phyloP scores from a whole-genome alignment of 257 asterid genomes.

The Solanum infundibuliforme region DNA sequence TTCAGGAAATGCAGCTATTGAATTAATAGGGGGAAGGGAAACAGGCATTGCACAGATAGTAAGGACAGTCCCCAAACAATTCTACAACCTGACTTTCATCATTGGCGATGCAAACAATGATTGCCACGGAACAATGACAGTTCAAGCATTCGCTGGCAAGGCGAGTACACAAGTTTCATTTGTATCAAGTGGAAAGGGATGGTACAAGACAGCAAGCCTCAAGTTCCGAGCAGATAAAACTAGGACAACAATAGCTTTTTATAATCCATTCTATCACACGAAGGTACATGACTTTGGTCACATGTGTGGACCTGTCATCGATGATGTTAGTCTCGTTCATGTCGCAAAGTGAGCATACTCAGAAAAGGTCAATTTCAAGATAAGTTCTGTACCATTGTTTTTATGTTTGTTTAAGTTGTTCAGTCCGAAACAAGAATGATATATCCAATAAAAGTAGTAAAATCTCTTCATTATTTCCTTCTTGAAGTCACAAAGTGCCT shows the following conservation, averaged over 20 bases:
- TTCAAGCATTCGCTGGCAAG: conserved; percentile 49
- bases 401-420: neutral
- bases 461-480: neutral
- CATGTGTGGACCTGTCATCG: conserved; percentile 65
- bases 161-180: conserved; percentile 22
- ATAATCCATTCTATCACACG: conserved; percentile 54
- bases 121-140: conserved; percentile 54
- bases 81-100: conserved; percentile 50
- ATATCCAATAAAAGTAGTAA: neutral
- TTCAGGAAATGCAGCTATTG: conserved; percentile 50
- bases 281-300: conserved; percentile 42
- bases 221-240: conserved; percentile 35
- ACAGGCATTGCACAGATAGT: conserved; percentile 54
- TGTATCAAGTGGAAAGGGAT: conserved; percentile 44
- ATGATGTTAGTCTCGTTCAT: conserved; percentile 52
- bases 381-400: neutral
- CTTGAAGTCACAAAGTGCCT: neutral
- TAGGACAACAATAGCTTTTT: conserved; percentile 47
- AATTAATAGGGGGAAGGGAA: conserved; percentile 71
- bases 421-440: neutral
- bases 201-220: conserved; percentile 32
- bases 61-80: conserved; percentile 27
- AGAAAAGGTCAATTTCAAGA: neutral
- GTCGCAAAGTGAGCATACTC: neutral
- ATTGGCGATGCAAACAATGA: conserved; percentile 58